Percentiles rank a stretch among this genome's conserved stretches.
These are phyloP conservation scores for Cinnamomum chago DNA, from an alignment of 164 flowering plant genomes.

Conservation along the genomic window DNA sequence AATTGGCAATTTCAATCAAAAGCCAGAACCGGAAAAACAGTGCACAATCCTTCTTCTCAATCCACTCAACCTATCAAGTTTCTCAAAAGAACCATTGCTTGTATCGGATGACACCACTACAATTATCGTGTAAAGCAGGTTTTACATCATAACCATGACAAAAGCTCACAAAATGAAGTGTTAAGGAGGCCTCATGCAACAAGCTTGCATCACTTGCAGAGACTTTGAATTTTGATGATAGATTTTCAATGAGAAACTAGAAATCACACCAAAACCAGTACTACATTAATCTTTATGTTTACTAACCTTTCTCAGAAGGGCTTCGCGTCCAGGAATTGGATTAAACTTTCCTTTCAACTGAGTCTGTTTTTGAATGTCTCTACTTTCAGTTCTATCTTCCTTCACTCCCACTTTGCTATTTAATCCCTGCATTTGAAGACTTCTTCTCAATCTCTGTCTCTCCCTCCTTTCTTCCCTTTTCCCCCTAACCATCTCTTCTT, in stretches of 20 bases:
- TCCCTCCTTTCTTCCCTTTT: constrained; percentile 30
- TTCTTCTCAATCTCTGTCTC: constrained; percentile 25
- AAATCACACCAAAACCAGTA: neutral
- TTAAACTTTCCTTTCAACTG: constrained; percentile 5
- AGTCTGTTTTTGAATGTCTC: constrained; percentile 2
- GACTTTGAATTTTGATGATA: neutral
- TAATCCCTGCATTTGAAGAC: constrained; percentile 8
- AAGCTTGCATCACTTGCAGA: neutral
- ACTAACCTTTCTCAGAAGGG: constrained; percentile 36
- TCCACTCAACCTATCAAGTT: neutral
- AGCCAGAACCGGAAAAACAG: too few relatives aligned
- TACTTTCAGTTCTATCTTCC: neutral
- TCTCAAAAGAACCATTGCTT: neutral
- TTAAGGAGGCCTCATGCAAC: neutral
- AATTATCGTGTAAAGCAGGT: neutral
- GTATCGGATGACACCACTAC: neutral
- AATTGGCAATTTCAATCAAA: neutral
- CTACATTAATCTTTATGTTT: neutral
- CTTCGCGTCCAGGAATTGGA: constrained; percentile 65
- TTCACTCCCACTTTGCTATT: constrained; percentile 6
- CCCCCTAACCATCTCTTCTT: constrained; percentile 6
- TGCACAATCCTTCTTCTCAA: too few relatives aligned
- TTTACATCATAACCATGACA: neutral
- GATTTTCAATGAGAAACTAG: neutral
- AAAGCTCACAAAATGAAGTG: neutral